Conservation (phyloP, 345 rosid species). For the Citrus medica region DNA sequence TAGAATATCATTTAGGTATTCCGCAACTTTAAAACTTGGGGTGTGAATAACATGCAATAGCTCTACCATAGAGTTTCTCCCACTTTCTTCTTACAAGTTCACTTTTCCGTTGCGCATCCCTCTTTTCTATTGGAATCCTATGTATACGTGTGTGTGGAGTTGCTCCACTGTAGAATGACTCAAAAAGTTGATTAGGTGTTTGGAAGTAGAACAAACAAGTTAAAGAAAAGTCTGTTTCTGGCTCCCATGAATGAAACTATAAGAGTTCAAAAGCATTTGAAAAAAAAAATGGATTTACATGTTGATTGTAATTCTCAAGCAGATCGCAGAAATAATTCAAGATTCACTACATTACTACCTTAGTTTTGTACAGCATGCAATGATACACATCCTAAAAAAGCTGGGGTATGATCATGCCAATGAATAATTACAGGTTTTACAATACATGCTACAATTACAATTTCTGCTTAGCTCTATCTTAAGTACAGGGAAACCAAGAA, state of each 20-base stretch:
- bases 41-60: too few species aligned
- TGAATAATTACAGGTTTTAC: slow-evolving; percentile 47
- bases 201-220: background rate
- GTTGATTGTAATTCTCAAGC: background rate
- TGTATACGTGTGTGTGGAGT: too few species aligned
- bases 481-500: slow-evolving; percentile 80
- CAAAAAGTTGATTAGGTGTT: background rate
- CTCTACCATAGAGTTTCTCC: too few species aligned
- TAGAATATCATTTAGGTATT: too few species aligned
- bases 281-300: background rate
- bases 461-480: slow-evolving; percentile 38
- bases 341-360: slow-evolving; percentile 9
- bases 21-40: too few species aligned
- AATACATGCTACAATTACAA: slow-evolving; percentile 11
- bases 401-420: slow-evolving; percentile 42
- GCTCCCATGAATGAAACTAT: background rate
- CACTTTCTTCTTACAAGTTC: too few species aligned
- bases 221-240: background rate
- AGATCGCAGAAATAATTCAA: background rate
- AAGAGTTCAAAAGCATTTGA: background rate
- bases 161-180: too few species aligned
- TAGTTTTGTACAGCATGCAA: slow-evolving; percentile 53
- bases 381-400: slow-evolving; percentile 41
- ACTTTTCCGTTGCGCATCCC: too few species aligned
- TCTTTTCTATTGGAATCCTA: too few species aligned